A percentile compares a stretch with the other conserved stretches of the same genome.
Evolutionary conservation across 768 basidiomycete species (phyloP).

Genomic region (Russula lepida): DNA sequence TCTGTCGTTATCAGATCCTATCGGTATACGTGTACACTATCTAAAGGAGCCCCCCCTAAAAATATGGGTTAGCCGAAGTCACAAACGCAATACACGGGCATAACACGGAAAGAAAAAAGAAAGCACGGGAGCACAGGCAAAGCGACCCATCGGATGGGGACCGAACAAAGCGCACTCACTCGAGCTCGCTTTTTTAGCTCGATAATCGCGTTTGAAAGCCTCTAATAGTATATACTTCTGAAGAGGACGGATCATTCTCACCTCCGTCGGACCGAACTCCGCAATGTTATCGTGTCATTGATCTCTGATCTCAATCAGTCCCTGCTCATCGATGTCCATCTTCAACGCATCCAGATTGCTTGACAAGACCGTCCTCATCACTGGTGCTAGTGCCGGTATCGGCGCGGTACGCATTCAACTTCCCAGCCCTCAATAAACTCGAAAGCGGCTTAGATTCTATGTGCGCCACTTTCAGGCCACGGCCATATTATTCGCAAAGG

Average conservation of each 20-base stretch:
- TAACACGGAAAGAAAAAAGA: background rate
- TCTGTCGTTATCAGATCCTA: background rate
- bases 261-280: no score
- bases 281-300: no score
- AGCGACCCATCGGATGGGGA: no score
- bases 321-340: slow-evolving; percentile 48
- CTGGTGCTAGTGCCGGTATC: slow-evolving; percentile 85
- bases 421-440: no score
- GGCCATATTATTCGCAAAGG: slow-evolving; percentile 84
- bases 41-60: background rate
- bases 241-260: no score
- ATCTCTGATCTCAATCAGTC: no score
- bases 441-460: background rate
- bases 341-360: slow-evolving; percentile 76
- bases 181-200: background rate
- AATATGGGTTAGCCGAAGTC: background rate
- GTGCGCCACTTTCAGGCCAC: slow-evolving; percentile 48
- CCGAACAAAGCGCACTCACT: background rate
- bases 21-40: background rate
- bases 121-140: background rate
- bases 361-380: slow-evolving; percentile 81
- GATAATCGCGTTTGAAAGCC: no score
- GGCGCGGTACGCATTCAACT: slow-evolving; percentile 81
- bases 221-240: no score
- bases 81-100: background rate